Evolutionary conservation across 768 basidiomycete species (phyloP).

Genomic region (Collybia nuda): DNA sequence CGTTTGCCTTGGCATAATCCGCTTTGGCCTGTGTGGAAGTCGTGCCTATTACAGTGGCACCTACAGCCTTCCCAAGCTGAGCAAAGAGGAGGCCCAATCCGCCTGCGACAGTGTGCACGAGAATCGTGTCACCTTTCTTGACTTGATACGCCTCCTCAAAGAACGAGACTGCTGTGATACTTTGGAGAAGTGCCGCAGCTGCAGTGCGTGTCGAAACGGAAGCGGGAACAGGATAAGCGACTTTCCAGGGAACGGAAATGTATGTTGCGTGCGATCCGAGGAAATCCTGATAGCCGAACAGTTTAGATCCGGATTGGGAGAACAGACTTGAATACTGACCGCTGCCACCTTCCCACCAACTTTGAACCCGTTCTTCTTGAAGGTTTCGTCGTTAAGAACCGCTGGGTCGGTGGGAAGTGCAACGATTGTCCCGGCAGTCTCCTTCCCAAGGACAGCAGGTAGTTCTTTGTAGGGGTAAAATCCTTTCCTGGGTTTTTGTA

Average conservation of each 20-base stretch:
- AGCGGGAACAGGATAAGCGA: conserved; percentile 65
- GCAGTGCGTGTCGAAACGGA: conserved; percentile 58
- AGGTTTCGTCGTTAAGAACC: conserved; percentile 60
- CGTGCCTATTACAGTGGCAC: conserved; percentile 92
- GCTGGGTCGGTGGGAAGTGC: conserved; percentile 66
- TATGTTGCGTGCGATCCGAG: conserved; percentile 70
- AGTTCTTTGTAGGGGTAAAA: conserved; percentile 58
- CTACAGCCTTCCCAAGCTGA: conserved; percentile 69
- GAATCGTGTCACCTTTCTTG: conserved; percentile 73
- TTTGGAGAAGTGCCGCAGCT: conserved; percentile 71
- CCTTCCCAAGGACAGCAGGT: conserved; percentile 74
- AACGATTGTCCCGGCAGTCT: conserved; percentile 76
- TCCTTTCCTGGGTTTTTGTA: conserved; percentile 46
- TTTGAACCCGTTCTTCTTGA: conserved; percentile 61
- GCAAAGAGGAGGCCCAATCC: conserved; percentile 74
- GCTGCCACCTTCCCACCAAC: conserved; percentile 75
- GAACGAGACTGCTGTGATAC: conserved; percentile 75
- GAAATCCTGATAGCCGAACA: conserved; percentile 32
- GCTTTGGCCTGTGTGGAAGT: conserved; percentile 87
- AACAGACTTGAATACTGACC: conserved; percentile 36
- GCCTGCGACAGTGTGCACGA: conserved; percentile 91
- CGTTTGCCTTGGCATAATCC: conserved; percentile 70
- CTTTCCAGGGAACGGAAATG: conserved; percentile 61
- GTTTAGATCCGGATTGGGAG: background rate
- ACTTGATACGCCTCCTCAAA: conserved; percentile 85